phyloP scores from a whole-genome alignment of 2,329 filamentous ascomycete genomes.

The Hypoxylon sp. region DNA sequence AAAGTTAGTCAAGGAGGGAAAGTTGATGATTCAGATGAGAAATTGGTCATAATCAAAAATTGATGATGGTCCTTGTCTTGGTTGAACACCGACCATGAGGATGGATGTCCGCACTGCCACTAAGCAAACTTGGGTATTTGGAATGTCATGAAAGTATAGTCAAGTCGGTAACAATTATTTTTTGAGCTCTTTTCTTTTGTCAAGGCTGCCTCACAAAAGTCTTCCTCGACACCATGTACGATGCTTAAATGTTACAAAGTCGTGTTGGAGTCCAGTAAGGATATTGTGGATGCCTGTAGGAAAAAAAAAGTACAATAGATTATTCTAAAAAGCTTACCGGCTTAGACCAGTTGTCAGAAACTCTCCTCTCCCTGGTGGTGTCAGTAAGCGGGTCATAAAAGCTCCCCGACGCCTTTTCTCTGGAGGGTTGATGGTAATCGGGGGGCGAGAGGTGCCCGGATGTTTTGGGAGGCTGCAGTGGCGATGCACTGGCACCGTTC shows the following conservation, averaged over 20 bases:
- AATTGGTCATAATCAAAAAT: slow-evolving; percentile 35
- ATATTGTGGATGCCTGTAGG: neutral
- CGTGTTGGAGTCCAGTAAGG: slow-evolving; percentile 13
- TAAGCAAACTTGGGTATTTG: slow-evolving; percentile 39
- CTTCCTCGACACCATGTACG: slow-evolving; percentile 1
- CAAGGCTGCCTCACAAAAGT: slow-evolving; percentile 2
- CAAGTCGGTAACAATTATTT: slow-evolving; percentile 11
- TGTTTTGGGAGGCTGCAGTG: slow-evolving; percentile 51
- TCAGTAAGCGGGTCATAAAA: slow-evolving; percentile 61
- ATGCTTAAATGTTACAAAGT: slow-evolving; percentile 23
- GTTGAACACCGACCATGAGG: slow-evolving; percentile 27
- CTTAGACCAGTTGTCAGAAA: slow-evolving; percentile 53
- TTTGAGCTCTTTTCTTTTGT: slow-evolving; percentile 7
- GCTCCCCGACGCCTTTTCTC: slow-evolving; percentile 57
- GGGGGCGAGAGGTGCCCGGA: slow-evolving; percentile 48
- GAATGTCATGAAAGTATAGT: slow-evolving; percentile 17
- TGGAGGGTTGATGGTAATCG: slow-evolving; percentile 52
- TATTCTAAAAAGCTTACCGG: slow-evolving; percentile 48
- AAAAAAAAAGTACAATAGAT: slow-evolving; percentile 28
- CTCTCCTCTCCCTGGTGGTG: slow-evolving; percentile 56
- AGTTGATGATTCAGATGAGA: slow-evolving; percentile 9
- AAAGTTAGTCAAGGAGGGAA: slow-evolving; percentile 19
- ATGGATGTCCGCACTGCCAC: slow-evolving; percentile 34
- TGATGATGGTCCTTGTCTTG: slow-evolving; percentile 32
- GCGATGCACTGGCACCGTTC: slow-evolving; percentile 53